Conservation (phyloP, 2,329 filamentous ascomycete genomes). For the Daldinia eschscholtzii region DNA sequence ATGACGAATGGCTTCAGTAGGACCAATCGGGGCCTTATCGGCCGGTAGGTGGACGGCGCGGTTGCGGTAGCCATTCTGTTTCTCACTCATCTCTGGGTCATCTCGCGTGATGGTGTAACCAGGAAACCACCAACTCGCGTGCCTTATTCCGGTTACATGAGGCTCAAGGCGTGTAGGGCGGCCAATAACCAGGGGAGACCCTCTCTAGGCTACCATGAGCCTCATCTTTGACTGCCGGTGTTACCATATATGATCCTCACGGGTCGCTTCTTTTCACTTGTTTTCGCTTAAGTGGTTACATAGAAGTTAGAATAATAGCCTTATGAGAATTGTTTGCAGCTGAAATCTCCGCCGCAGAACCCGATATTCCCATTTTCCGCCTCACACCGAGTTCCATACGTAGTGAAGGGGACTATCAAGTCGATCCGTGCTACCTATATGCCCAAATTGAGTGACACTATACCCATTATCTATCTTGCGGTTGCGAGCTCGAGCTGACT, state of each 20-base stretch:
- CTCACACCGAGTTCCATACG: conserved; percentile 1
- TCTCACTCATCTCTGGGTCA: conserved; percentile 20
- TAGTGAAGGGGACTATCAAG: conserved; percentile 2
- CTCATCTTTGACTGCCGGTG: conserved; percentile 26
- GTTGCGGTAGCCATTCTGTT: conserved; percentile 19
- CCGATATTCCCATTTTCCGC: conserved; percentile 17
- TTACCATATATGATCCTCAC: conserved; percentile 19
- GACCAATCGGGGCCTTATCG: conserved; percentile 23
- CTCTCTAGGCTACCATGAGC: conserved; percentile 25
- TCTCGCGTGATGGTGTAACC: conserved; percentile 19
- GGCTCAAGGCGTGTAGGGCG: conserved; percentile 31
- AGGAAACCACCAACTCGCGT: conserved; percentile 33
- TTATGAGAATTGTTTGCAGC: conserved; percentile 15
- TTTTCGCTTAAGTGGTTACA: conserved; percentile 19
- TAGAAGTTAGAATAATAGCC: conserved; percentile 22
- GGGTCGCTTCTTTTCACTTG: conserved; percentile 4
- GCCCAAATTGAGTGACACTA: conserved; percentile 27
- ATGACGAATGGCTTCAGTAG: conserved; percentile 44
- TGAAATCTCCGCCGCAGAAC: conserved; percentile 16
- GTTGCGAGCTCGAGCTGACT: conserved; percentile 13
- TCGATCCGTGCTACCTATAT: conserved; percentile 19
- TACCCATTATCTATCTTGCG: conserved; percentile 12
- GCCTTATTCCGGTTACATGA: conserved; percentile 44
- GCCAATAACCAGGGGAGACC: conserved; percentile 9
- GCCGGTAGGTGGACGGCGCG: conserved; percentile 21